Base-by-base conservation (phyloP, 2,329 filamentous ascomycete genomes). In the Stemphylium beticola region DNA sequence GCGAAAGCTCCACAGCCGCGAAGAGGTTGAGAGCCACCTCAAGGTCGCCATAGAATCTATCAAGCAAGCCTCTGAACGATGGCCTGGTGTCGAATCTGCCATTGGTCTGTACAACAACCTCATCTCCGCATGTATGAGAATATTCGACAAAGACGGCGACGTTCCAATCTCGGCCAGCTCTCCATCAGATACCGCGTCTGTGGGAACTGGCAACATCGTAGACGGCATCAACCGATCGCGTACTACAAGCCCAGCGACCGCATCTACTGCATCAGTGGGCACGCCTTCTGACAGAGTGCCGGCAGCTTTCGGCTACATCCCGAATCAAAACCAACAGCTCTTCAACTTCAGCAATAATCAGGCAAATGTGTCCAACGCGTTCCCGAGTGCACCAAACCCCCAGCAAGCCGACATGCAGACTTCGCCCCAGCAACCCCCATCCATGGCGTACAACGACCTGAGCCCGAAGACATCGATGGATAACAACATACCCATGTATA, bases 1-100 rank as follows among this genome's bases (percentile, higher is more conserved):
- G 20, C 88, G 95, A 40, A 83, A 85, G 49, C 80, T 85, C 15
- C 89, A 96, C 71, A 74, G 83, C 4, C 85, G 87, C 17, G 87
- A 92, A 39, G 88, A 95, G 60, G 88, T 96, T 0, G 87, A 93
- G 67, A 81, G 85, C 22, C 84, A 95, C 62, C 82, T 96, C 38
- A 83, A 87, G 42, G 83, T 87, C 17, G 90, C 91, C 0, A 79
- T 97, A 54, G 88, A 93, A 47, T 89, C 90, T 4, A 88, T 98
- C 56, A 84, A 88, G 53, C 85, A 89, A 52, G 93, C 91, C 53
- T 89, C 90, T 0, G 90, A 93, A 68, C 84, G 93, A 56, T 98
- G 95, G 95, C 95, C 95, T 0, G 95, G 93, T 10, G 92, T 93
- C 1, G 85, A 87, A 34, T 90, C 92, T 14, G 92, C 93, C 3